Percentiles rank a stretch among this genome's conserved stretches.
Evolutionary conservation across 2,329 filamentous ascomycete species (phyloP).

Genomic region (Aspergillus terreus): DNA sequence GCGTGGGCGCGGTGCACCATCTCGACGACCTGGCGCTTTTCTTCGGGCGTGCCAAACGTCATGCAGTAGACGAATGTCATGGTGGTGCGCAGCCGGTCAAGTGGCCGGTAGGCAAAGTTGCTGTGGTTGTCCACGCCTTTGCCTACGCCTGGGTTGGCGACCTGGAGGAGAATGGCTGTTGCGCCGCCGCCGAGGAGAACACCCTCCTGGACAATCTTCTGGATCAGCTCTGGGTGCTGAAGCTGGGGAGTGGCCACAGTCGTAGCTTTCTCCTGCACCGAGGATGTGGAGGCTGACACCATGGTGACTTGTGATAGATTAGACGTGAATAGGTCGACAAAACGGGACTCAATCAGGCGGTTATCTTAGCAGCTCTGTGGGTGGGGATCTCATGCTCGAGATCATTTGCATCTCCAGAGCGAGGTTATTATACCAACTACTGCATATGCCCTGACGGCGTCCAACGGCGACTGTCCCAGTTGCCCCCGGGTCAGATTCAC

Average conservation of each 20-base stretch:
- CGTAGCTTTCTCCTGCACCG: background rate
- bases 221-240: conserved; percentile 12
- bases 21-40: conserved; percentile 34
- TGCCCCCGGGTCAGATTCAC: background rate
- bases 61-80: conserved; percentile 42
- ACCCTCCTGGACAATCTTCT: conserved; percentile 31
- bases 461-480: background rate
- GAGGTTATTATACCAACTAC: no score
- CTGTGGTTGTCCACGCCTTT: conserved; percentile 37
- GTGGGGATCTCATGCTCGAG: no score
- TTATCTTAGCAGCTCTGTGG: no score
- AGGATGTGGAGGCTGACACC: background rate
- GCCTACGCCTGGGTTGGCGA: conserved; percentile 39
- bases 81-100: conserved; percentile 36
- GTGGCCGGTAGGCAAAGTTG: conserved; percentile 36
- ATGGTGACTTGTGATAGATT: background rate
- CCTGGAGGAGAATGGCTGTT: conserved; percentile 38
- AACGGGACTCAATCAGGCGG: no score
- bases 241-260: background rate
- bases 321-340: background rate
- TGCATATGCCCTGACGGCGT: no score
- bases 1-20: conserved; percentile 36
- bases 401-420: no score
- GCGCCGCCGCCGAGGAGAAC: conserved; percentile 36
- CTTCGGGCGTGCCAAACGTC: conserved; percentile 30